A percentile compares a stretch with the other conserved stretches of the same genome.
phyloP scores from a whole-genome alignment of 2,329 filamentous ascomycete genomes.

The Clonostachys rosea region DNA sequence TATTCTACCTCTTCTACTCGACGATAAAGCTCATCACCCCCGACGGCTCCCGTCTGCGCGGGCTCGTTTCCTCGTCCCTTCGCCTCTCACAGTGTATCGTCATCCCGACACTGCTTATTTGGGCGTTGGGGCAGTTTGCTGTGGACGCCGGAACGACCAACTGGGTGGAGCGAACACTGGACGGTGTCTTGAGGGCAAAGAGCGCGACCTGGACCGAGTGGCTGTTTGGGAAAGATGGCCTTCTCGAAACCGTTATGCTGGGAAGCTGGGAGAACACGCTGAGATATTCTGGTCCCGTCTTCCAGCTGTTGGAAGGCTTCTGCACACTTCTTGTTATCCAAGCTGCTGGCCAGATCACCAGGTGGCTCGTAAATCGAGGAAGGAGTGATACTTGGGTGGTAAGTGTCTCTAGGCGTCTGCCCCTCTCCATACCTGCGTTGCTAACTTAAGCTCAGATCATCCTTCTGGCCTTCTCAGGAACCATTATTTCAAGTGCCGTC shows the following conservation, averaged over 20 bases:
- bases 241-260: constrained; percentile 75
- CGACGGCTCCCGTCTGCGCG: constrained; percentile 70
- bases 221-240: constrained; percentile 81
- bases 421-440: constrained; percentile 1
- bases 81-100: constrained; percentile 81
- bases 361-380: constrained; percentile 90
- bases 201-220: constrained; percentile 72
- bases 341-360: constrained; percentile 86
- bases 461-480: constrained; percentile 81
- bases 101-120: constrained; percentile 83
- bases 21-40: constrained; percentile 75
- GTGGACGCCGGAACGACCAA: constrained; percentile 74
- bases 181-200: constrained; percentile 56
- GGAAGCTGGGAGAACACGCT: constrained; percentile 86
- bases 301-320: constrained; percentile 93
- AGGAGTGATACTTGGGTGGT: constrained; percentile 97
- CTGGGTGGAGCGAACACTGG: constrained; percentile 80
- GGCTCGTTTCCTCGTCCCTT: constrained; percentile 63
- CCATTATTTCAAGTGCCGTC: constrained; percentile 85
- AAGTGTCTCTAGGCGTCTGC: constrained; percentile 26
- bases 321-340: constrained; percentile 96
- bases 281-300: constrained; percentile 87
- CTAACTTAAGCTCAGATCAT: constrained; percentile 63
- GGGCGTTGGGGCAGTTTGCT: constrained; percentile 92
- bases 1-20: constrained; percentile 89